Evolutionary conservation across 2,329 filamentous ascomycete species (phyloP), one percentile per base, ranked within the genome.

Genomic region (Aureobasidium mangrovei): DNA sequence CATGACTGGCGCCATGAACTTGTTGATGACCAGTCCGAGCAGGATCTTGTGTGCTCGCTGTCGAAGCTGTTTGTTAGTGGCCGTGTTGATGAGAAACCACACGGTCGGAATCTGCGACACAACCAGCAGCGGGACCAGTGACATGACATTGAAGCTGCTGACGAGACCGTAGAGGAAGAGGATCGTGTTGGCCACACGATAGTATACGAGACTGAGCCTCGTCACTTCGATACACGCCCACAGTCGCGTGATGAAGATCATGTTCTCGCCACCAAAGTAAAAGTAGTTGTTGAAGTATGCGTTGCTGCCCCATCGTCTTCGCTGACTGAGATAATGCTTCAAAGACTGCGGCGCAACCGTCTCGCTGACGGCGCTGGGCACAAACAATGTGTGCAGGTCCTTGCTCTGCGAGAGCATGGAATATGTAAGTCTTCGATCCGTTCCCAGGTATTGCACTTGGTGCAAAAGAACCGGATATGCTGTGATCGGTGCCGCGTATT

Each of bases 241-340:
- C 6, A 69, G 58, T 0, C 67, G 64, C 3, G 67, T 69, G 18
- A 69, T 55, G 18, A 60, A 68, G 36, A 70, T 74, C 65, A 69
- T 68, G 29, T 66, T 65, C 39, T 66, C 61, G 10, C 67, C 67
- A 4, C 57, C 60, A 1, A 64, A 57, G 33, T 69, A 69, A 36
- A 67, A 69, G 43, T 65, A 69, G 40, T 69, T 69, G 62, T 69
- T 69, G 56, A 68, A 69, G 53, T 69, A 69, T 4, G 67, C 67
- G 10, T 69, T 69, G 2, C 64, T 67, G 2, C 67, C 67, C 67
- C 67, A 69, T 6, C 67, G 60, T 4, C 67, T 64, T 2, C 67
- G 59, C 56, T 69, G 67, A 42, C 61, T 64, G 28, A 69, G 62
- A 38, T 69, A 69, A 56, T 69, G 66, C 29, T 62, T 59, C n/a